Percentiles rank a stretch among this genome's conserved stretches.
Evolutionary conservation across 169 alveolate species (phyloP).

Genomic region (Plasmodium berghei): DNA sequence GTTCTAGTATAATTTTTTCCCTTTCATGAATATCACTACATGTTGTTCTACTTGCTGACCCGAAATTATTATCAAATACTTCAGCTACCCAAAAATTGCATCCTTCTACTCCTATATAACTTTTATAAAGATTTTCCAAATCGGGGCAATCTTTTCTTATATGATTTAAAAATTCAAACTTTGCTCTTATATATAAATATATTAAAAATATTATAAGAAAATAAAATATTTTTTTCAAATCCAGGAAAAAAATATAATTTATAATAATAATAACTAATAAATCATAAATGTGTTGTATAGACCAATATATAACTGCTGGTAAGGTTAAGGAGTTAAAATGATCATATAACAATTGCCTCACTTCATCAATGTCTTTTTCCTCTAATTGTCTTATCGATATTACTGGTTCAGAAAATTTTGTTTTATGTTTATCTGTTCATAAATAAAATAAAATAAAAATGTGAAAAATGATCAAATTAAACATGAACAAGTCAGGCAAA

Average conservation of each 20-base stretch:
- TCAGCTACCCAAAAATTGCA: conserved; percentile 93
- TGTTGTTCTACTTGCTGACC: conserved; percentile 73
- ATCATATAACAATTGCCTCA: conserved; percentile 81
- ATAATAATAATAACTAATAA: conserved; percentile 82
- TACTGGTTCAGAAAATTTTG: conserved; percentile 47
- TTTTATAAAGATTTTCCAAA: conserved; percentile 85
- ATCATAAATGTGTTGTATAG: conserved; percentile 86
- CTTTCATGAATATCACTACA: conserved; percentile 77
- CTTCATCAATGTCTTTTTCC: conserved; percentile 79
- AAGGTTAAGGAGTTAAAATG: conserved; percentile 84
- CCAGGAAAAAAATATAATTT: conserved; percentile 80
- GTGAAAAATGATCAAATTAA: background rate
- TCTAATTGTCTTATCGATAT: conserved; percentile 59
- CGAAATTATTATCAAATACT: conserved; percentile 77
- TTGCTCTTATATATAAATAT: conserved; percentile 88
- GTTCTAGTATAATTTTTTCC: conserved; percentile 74
- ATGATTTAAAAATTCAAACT: conserved; percentile 89
- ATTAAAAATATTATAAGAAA: conserved; percentile 82
- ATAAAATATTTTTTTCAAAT: conserved; percentile 81
- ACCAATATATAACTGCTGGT: conserved; percentile 87
- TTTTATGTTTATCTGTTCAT: conserved; percentile 60
- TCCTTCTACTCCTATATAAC: conserved; percentile 86
- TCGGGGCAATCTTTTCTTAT: conserved; percentile 90
- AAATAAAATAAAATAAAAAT: background rate
- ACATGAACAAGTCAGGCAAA: background rate